Conservation (phyloP, 2,329 filamentous ascomycete genomes). For the Rutstroemia sp. region DNA sequence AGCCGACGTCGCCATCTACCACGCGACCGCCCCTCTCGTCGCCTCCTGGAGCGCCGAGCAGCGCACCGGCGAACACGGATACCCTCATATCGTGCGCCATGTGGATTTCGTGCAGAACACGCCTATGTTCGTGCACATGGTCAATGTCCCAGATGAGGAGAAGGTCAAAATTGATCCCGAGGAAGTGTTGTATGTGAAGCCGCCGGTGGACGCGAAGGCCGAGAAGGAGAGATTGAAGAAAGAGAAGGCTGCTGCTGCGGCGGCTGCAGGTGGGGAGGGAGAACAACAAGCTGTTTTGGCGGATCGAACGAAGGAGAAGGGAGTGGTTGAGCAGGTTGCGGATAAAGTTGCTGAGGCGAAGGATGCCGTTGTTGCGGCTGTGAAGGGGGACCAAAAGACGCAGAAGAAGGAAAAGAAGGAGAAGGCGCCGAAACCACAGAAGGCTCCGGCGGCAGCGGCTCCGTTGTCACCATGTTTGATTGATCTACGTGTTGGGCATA, state of each 20-base stretch:
- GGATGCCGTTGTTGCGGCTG: constrained; percentile 30
- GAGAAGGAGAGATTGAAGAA: constrained; percentile 97
- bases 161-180: constrained; percentile 74
- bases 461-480: constrained; percentile 80
- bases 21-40: constrained; percentile 68
- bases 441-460: constrained; percentile 59
- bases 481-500: constrained; percentile 93
- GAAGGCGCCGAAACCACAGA: constrained; percentile 71
- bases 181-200: constrained; percentile 80
- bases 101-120: constrained; percentile 95
- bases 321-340: constrained; percentile 42
- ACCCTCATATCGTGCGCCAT: constrained; percentile 84
- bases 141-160: constrained; percentile 61
- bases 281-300: constrained; percentile 43
- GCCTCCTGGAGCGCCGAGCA: constrained; percentile 76
- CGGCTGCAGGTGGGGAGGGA: constrained; percentile 40
- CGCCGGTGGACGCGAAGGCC: constrained; percentile 81
- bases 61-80: constrained; percentile 81
- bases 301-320: constrained; percentile 53
- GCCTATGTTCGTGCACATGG: constrained; percentile 50
- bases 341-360: constrained; percentile 39
- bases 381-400: constrained; percentile 31
- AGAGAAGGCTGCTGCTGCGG: constrained; percentile 71
- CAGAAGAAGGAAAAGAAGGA: constrained; percentile 83
- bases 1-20: constrained; percentile 79